Conservation (phyloP, 208 protist genomes). For the Acanthamoeba castellanii region DNA sequence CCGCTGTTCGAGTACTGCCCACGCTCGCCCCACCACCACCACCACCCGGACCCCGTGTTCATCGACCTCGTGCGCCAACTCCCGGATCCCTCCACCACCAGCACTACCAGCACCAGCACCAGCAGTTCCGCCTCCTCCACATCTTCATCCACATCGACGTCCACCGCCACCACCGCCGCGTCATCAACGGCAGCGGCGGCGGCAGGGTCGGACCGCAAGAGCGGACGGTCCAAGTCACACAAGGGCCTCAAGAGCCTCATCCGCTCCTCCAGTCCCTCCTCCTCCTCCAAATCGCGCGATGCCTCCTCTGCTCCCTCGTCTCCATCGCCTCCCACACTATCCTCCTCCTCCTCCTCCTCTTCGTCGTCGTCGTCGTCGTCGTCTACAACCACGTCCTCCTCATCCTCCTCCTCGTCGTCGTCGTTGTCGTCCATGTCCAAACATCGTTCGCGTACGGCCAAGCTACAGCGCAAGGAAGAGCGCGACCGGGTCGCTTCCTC, state of each 20-base stretch:
- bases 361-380: neutral
- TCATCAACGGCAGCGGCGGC: neutral
- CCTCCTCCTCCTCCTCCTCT: neutral
- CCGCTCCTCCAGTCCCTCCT: neutral
- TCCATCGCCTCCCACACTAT: neutral
- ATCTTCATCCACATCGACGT: neutral
- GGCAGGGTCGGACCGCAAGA: neutral
- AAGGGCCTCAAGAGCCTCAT: constrained; percentile 7
- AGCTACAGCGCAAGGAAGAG: neutral
- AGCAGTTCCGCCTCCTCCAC: neutral
- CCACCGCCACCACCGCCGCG: neutral
- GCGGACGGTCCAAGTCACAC: neutral
- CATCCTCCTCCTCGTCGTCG: neutral
- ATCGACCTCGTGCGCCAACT: neutral
- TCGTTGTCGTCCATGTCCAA: neutral
- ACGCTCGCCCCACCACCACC: neutral
- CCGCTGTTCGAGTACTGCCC: neutral
- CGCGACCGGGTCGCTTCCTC: neutral
- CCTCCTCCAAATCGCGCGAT: neutral
- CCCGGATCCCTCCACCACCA: neutral
- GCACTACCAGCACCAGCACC: neutral
- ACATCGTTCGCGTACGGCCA: neutral
- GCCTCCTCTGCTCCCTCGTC: neutral
- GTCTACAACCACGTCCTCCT: neutral
- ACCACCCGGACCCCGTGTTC: neutral